Base-by-base conservation (phyloP, 495 filamentous ascomycete genomes). In the Podospora fimiseda region DNA sequence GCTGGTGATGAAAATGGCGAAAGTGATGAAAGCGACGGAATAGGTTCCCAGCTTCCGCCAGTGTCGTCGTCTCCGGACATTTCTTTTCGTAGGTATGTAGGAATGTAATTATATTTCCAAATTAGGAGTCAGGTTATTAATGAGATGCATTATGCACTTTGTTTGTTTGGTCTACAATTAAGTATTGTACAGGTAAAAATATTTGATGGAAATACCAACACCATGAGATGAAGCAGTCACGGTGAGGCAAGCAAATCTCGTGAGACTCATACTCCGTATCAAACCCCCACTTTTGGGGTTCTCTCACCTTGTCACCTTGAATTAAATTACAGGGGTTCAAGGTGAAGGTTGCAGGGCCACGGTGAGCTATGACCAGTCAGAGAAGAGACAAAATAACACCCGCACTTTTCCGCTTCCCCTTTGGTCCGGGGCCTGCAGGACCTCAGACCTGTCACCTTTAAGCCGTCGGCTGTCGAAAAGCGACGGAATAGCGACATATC, bases 1-100 rank as follows among this genome's bases (percentile, higher is more conserved):
- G 53, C 56, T 2, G 53, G 51, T 1, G 56, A 52, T 8, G 48
- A 46, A 18, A 59, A 59, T 6, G 56, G 53, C 0, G 56, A 59
- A n/a, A 59, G 56, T 13, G 56, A 48, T 9, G 56, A 59, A 33
- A 59, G 56, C 8, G 56, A 55, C 6, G 43, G n/a, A 0, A 19
- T 51, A 6, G 50, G 22, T 30, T 59, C 56, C 56, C 56, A 59
- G 55, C 48, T 45, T 18, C 51, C 52, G 37, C 21, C 36, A 13
- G 40, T n/a, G 13, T 20, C 24, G 9, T 33, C 56, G 27, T 55
- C 51, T 19, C 53, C 56, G 1, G 56, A 52, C 44, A 47, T 47
- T 18, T 47, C 50, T 40, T 40, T 22, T 37, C 42, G 48, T 47
- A 9, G n/a, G 41, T 24, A 21, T 22, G 14, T 15, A 47, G 16